Base-by-base conservation (phyloP, 1,139 yeast genomes). In the Candida sp. region DNA sequence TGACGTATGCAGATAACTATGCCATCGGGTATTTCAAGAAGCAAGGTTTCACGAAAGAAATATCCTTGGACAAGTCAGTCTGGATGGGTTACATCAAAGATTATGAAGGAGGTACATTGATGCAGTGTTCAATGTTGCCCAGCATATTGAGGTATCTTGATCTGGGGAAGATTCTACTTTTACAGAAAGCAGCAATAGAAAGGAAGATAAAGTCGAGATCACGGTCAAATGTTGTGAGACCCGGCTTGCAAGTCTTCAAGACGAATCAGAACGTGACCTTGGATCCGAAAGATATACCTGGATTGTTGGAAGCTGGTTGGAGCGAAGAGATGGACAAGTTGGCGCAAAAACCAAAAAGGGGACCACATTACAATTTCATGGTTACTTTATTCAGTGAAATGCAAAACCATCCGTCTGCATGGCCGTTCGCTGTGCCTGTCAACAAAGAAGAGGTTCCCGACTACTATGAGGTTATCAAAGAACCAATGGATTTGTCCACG, bases 1-100 rank as follows among this genome's bases (percentile, higher is more conserved):
- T 94, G 57, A 96, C 99, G 0, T 94, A 94, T 70, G 99, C 99
- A 3, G 99, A 94, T 75, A 94, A 94, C 70, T 94, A 94, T 70
- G 99, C 99, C 49, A 94, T 94, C 69, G 99, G 99, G 2, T 94
- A 94, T 69, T 94, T 94, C 78, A 93, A 93, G 64, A 94, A 94
- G 66, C 99, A 94, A 70, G 99, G 99, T 1, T 94, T 94, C 69
- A 93, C 98, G 26, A 96, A 94, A 66, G 98, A 94, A 56, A 89
- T 94, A 44, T 81, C 97, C 4, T 77, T 94, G 47, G 96, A 93
- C 47, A 88, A 87, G 60, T 83, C 86, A 42, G 80, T 88, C 37
- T 94, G 99, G 99, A 91, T 92, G 96, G 99, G 99, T 5, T 94
- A 94, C 68, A 94, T 94, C 65, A 94, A 96, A 70, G 99, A 94